A percentile compares a stretch with the other conserved stretches of the same genome.
Conservation (phyloP, 305 asterid genomes). For the Euphrasia arctica region DNA sequence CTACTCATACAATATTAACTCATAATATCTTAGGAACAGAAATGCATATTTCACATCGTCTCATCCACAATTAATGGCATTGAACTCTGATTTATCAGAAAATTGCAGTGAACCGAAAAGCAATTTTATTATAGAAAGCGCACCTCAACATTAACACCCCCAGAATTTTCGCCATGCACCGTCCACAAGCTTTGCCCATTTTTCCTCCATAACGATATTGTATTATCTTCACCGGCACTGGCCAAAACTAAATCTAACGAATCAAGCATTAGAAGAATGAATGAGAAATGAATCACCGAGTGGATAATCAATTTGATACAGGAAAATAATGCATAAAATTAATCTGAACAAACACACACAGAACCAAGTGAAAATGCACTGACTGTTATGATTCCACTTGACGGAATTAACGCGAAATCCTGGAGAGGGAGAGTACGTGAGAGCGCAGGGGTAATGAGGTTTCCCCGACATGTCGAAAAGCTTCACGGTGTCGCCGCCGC, state of each 20-base stretch:
- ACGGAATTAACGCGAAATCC: slow-evolving; percentile 76
- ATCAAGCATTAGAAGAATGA: background rate
- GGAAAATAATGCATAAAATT: slow-evolving; percentile 12
- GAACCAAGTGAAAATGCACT: slow-evolving; percentile 26
- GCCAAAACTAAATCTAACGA: slow-evolving; percentile 90
- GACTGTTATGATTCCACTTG: slow-evolving; percentile 98
- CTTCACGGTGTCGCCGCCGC: slow-evolving; percentile 95
- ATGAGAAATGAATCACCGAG: background rate
- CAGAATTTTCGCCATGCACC: slow-evolving; percentile 62
- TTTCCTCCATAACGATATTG: slow-evolving; percentile 77
- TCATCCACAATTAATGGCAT: background rate
- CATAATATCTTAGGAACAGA: background rate
- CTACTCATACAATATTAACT: slow-evolving; percentile 3
- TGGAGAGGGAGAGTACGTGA: slow-evolving; percentile 73
- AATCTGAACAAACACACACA: background rate
- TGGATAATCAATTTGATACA: slow-evolving; percentile 6
- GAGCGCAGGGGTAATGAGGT: slow-evolving; percentile 77
- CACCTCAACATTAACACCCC: slow-evolving; percentile 81
- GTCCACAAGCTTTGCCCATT: slow-evolving; percentile 86
- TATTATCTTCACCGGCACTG: slow-evolving; percentile 90
- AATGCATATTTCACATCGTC: background rate
- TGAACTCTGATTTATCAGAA: background rate
- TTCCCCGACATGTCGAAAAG: slow-evolving; percentile 82
- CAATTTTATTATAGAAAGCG: slow-evolving; percentile 26
- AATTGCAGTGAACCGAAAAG: background rate